Evolutionary conservation across 2,329 filamentous ascomycete genomes (phyloP).

Genomic region (Microsporum canis): DNA sequence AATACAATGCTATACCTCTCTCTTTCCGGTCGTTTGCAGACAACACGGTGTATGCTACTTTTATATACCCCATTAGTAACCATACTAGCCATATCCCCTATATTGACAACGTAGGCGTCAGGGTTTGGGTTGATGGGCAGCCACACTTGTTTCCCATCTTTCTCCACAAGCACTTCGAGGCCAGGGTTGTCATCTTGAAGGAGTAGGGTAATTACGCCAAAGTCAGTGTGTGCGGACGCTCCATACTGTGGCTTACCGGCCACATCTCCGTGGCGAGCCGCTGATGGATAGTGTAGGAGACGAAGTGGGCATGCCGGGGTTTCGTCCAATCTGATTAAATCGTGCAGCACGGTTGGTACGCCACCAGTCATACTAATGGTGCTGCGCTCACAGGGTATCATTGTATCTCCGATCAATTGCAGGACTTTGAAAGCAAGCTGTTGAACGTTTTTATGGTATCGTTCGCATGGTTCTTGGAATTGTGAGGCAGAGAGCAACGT

Average conservation of each 20-base stretch:
- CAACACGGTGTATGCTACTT: conserved; percentile 35
- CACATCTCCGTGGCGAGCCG: not conserved
- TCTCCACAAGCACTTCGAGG: conserved; percentile 40
- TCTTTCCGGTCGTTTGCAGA: conserved; percentile 2
- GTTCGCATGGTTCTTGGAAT: conserved; percentile 1
- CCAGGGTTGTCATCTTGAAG: conserved; percentile 42
- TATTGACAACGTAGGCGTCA: conserved; percentile 41
- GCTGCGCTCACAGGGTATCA: not conserved
- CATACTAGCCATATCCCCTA: conserved; percentile 39
- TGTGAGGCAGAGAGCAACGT: not conserved
- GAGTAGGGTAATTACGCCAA: conserved; percentile 44
- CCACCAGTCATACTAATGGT: not conserved
- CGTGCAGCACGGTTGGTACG: conserved; percentile 1
- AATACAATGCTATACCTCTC: conserved; percentile 5
- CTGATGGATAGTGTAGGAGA: conserved; percentile 1
- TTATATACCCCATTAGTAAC: conserved; percentile 40
- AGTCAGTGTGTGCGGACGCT: conserved; percentile 37
- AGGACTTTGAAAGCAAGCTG: conserved; percentile 1
- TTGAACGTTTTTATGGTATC: not conserved
- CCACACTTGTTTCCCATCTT: conserved; percentile 34
- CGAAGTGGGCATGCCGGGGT: conserved; percentile 1
- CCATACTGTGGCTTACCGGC: conserved; percentile 4
- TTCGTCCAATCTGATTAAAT: conserved; percentile 1
- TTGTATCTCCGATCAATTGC: not conserved
- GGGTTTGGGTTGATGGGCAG: conserved; percentile 31